Evolutionary conservation across 164 flowering plant genomes (phyloP).

Genomic region (Tetracentron sinense): DNA sequence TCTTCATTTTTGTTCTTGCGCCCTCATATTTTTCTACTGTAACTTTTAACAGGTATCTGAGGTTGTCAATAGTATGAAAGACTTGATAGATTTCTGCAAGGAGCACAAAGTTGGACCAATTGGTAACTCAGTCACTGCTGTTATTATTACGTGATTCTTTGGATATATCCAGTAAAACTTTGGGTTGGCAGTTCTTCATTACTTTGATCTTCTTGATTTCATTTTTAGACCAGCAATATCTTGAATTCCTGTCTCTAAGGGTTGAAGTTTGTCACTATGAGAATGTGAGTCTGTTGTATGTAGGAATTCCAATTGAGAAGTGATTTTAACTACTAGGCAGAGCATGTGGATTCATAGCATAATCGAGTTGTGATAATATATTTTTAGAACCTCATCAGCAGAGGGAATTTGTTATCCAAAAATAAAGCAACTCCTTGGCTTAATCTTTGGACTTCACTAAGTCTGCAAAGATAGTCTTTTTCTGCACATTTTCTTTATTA

Average conservation of each 20-base stretch:
- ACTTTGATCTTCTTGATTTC: no score
- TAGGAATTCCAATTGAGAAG: no score
- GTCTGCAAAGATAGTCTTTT: no score
- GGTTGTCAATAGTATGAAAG: constrained; percentile 94
- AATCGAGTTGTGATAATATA: neutral
- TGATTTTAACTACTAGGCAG: neutral
- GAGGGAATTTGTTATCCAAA: neutral
- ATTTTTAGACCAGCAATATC: no score
- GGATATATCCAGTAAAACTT: neutral
- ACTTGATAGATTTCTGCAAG: constrained; percentile 72
- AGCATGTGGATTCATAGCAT: neutral
- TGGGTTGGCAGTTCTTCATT: no score
- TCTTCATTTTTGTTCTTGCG: neutral
- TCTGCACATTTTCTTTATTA: no score
- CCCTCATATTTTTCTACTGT: constrained; percentile 5
- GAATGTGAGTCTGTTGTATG: no score
- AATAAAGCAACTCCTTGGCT: no score
- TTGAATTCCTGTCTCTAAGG: no score
- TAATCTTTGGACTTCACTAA: no score
- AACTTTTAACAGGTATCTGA: constrained; percentile 70
- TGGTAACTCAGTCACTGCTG: constrained; percentile 38
- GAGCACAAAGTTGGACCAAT: constrained; percentile 76
- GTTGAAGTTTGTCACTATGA: no score
- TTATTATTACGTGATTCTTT: neutral
- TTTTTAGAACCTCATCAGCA: neutral